Percentiles rank a stretch among this genome's conserved stretches.
These are phyloP conservation scores for Citrus trifoliata DNA, from an alignment of 345 rosid species.

Conservation along the genomic window DNA sequence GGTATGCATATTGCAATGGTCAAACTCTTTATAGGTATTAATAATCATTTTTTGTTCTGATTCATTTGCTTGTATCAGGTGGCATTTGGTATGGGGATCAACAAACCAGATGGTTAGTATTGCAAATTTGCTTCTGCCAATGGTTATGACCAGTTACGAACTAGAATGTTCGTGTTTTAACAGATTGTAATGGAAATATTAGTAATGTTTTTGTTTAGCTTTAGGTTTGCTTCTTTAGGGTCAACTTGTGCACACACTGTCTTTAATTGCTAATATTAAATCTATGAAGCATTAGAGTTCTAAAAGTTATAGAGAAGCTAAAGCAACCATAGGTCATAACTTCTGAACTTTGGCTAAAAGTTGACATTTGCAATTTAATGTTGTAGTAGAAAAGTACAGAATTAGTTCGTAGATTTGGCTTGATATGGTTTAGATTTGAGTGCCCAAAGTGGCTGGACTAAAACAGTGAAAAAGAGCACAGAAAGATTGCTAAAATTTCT, in stretches of 20 bases:
- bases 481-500: background rate
- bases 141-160: background rate
- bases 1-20: slow-evolving; percentile 43
- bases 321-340: background rate
- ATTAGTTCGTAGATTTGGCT: background rate
- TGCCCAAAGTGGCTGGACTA: background rate
- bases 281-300: background rate
- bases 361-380: background rate
- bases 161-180: background rate
- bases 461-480: background rate
- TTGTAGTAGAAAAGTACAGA: background rate
- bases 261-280: background rate
- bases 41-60: slow-evolving; percentile 14
- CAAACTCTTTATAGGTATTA: slow-evolving; percentile 3
- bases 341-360: background rate
- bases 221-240: background rate
- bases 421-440: background rate
- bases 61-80: slow-evolving; percentile 48
- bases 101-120: slow-evolving; percentile 95
- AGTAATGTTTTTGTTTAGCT: background rate
- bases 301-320: background rate
- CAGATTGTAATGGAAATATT: background rate
- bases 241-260: too few relatives aligned
- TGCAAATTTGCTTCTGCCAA: background rate
- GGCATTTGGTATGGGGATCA: slow-evolving; percentile 99